Evolutionary conservation across 2,329 filamentous ascomycete genomes (phyloP).

Genomic region (Lasiodiplodia sp.): DNA sequence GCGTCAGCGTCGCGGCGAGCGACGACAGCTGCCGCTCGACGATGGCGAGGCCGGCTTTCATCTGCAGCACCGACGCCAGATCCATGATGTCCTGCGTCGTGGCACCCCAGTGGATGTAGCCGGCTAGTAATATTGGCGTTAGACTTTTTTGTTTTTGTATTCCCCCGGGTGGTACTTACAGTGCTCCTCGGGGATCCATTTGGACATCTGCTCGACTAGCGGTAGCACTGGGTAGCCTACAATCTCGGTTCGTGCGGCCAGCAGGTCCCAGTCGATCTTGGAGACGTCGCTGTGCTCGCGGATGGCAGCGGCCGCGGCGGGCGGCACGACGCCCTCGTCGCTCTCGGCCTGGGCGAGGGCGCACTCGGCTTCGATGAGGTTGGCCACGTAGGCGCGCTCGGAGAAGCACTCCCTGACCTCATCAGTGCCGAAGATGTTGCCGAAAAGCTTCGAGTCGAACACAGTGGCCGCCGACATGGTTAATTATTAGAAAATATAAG

Average conservation of each 20-base stretch:
- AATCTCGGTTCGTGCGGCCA: slow-evolving; percentile 58
- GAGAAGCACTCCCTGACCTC: slow-evolving; percentile 61
- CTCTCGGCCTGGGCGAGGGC: slow-evolving; percentile 61
- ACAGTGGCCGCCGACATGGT: slow-evolving; percentile 9
- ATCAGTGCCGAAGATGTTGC: slow-evolving; percentile 60
- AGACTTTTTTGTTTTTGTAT: slow-evolving; percentile 32
- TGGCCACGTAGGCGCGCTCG: slow-evolving; percentile 58
- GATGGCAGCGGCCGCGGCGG: slow-evolving; percentile 41
- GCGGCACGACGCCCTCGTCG: slow-evolving; percentile 56
- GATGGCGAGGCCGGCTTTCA: slow-evolving; percentile 58
- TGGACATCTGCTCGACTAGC: slow-evolving; percentile 57
- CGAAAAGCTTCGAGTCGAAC: slow-evolving; percentile 60
- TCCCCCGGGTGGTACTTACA: slow-evolving; percentile 30
- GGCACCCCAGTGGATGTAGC: slow-evolving; percentile 66
- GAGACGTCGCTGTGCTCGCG: slow-evolving; percentile 45
- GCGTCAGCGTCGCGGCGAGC: slow-evolving; percentile 53
- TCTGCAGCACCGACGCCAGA: slow-evolving; percentile 61
- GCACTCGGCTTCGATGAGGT: slow-evolving; percentile 60
- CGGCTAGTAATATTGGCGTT: slow-evolving; percentile 28
- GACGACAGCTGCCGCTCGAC: slow-evolving; percentile 55
- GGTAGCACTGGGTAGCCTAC: slow-evolving; percentile 64
- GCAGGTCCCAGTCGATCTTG: slow-evolving; percentile 53
- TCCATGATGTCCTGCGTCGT: slow-evolving; percentile 69
- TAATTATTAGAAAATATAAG: not conserved
- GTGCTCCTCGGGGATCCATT: slow-evolving; percentile 45